Conservation (phyloP, 2,329 filamentous ascomycete genomes). For the Ascosphaera aggregata region DNA sequence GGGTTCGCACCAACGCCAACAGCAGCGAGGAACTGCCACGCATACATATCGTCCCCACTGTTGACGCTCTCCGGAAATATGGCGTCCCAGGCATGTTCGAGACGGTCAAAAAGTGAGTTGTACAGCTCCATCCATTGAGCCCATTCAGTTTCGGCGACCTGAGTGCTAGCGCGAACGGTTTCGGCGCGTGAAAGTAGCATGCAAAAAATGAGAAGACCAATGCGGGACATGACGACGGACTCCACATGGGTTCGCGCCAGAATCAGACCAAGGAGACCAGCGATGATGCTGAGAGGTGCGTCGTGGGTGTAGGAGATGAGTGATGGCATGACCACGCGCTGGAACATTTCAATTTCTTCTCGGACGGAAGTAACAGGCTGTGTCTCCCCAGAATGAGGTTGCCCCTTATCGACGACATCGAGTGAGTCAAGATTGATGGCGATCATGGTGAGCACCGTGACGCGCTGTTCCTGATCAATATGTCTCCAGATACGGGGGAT, state of each 20-base stretch:
- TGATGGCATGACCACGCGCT: slow-evolving; percentile 65
- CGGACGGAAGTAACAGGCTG: slow-evolving; percentile 55
- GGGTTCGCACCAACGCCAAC: slow-evolving; percentile 84
- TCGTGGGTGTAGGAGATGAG: slow-evolving; percentile 81
- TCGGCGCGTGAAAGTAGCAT: slow-evolving; percentile 89
- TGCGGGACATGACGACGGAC: slow-evolving; percentile 61
- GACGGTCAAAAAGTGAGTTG: slow-evolving; percentile 61
- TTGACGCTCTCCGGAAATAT: slow-evolving; percentile 87
- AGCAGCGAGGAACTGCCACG: slow-evolving; percentile 93
- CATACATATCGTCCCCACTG: slow-evolving; percentile 78
- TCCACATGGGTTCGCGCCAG: slow-evolving; percentile 63
- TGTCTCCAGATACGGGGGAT: slow-evolving; percentile 89
- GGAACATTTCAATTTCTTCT: slow-evolving; percentile 85
- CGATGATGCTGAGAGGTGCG: slow-evolving; percentile 72
- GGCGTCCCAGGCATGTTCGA: slow-evolving; percentile 62
- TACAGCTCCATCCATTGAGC: slow-evolving; percentile 68
- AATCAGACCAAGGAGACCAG: slow-evolving; percentile 68
- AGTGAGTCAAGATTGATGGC: slow-evolving; percentile 79
- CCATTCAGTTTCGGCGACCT: slow-evolving; percentile 48
- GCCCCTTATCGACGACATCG: slow-evolving; percentile 66
- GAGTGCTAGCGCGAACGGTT: slow-evolving; percentile 63
- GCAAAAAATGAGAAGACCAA: slow-evolving; percentile 74
- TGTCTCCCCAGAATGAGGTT: slow-evolving; percentile 47
- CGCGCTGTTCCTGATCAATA: slow-evolving; percentile 69
- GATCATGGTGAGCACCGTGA: slow-evolving; percentile 89